These are phyloP conservation scores for Helotiales sp. DNA, from an alignment of 2,329 filamentous ascomycete genomes.

Conservation along the genomic window DNA sequence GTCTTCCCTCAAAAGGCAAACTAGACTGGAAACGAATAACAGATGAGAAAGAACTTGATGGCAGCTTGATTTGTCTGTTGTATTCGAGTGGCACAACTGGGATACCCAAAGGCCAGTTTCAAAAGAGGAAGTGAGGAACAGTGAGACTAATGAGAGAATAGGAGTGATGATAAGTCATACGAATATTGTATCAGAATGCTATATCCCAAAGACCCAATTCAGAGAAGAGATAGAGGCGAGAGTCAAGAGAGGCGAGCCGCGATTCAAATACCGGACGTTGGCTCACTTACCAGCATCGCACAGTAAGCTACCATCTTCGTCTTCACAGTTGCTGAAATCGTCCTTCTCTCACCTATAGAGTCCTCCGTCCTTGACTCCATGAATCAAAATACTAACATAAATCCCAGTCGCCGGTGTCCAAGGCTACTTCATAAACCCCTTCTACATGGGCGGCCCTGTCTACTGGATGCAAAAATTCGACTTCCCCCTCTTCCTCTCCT, in stretches of 20 bases:
- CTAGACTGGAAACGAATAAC: conserved; percentile 56
- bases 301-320: no score
- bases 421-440: conserved; percentile 46
- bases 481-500: conserved; percentile 53
- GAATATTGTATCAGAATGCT: conserved; percentile 43
- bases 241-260: conserved; percentile 30
- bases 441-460: conserved; percentile 46
- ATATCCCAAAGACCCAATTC: conserved; percentile 29
- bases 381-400: no score
- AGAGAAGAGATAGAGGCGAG: background rate
- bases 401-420: conserved; percentile 48
- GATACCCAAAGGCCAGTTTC: conserved; percentile 76
- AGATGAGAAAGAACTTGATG: conserved; percentile 46
- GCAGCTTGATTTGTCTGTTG: conserved; percentile 67
- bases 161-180: conserved; percentile 43
- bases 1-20: conserved; percentile 37
- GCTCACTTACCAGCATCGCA: conserved; percentile 48
- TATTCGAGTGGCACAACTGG: conserved; percentile 82
- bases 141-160: no score
- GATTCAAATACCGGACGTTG: conserved; percentile 41
- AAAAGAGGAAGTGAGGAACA: no score
- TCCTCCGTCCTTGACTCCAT: no score
- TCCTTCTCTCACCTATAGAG: no score
- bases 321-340: no score
- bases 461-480: conserved; percentile 67